A percentile compares a stretch with the other conserved stretches of the same genome.
These are phyloP conservation scores for Aspergillus ostianus DNA, from an alignment of 495 filamentous ascomycete species.

Conservation along the genomic window DNA sequence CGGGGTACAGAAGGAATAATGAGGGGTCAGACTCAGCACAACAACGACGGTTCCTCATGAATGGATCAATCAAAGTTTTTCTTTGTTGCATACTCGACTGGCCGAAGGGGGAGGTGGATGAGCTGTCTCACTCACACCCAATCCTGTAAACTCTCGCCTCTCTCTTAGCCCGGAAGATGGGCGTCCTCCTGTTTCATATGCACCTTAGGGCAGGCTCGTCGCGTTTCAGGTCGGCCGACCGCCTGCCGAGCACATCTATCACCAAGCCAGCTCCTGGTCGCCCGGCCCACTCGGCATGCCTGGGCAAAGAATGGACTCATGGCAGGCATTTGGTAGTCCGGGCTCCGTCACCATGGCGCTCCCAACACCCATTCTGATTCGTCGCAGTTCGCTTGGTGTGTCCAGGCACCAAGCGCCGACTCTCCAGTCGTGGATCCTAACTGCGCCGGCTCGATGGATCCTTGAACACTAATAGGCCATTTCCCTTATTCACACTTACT, in stretches of 20 bases:
- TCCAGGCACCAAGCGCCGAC: background rate
- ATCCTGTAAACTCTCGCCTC: conserved; percentile 1
- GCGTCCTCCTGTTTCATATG: conserved; percentile 4
- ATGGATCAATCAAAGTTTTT: background rate
- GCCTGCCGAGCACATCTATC: background rate
- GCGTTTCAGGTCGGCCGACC: conserved; percentile 4
- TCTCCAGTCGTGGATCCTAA: conserved; percentile 1
- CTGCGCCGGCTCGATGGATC: conserved; percentile 1
- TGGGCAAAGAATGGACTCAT: conserved; percentile 6
- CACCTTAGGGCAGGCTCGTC: conserved; percentile 2
- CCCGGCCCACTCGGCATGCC: conserved; percentile 4
- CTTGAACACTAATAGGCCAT: conserved; percentile 1
- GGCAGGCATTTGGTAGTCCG: background rate
- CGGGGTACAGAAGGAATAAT: no score
- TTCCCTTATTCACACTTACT: background rate
- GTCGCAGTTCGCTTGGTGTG: background rate
- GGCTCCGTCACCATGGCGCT: background rate
- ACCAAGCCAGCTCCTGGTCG: background rate
- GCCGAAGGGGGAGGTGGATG: background rate
- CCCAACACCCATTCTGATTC: background rate
- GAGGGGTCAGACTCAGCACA: background rate
- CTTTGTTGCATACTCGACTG: background rate
- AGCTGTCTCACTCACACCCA: background rate
- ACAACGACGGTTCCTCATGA: background rate
- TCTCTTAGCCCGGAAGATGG: conserved; percentile 1